Conservation (phyloP, 1,139 yeast species). For the Yamadazyma taylorii region DNA sequence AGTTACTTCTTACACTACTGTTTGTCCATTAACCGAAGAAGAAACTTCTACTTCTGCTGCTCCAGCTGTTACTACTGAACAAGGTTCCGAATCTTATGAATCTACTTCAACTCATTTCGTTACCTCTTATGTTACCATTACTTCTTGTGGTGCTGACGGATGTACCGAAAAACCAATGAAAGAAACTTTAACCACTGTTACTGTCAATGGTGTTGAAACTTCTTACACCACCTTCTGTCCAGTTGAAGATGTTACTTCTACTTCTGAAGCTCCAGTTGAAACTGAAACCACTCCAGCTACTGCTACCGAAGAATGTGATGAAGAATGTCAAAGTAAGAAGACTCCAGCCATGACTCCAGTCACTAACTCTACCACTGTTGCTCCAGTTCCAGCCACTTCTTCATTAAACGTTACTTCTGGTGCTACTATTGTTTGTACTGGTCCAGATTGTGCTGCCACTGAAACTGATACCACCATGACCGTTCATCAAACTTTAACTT, state of each 20-base stretch:
- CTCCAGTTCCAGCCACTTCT: constrained; percentile 18
- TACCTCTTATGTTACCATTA: constrained; percentile 17
- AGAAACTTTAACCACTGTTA: constrained; percentile 22
- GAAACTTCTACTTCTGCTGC: constrained; percentile 6
- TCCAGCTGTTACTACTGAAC: constrained; percentile 13
- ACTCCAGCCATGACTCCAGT: constrained; percentile 8
- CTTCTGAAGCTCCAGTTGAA: constrained; percentile 16
- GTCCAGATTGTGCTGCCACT: constrained; percentile 21
- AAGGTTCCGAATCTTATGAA: constrained; percentile 13
- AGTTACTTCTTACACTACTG: constrained; percentile 48
- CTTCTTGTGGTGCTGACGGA: constrained; percentile 14
- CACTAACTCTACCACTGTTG: constrained; percentile 7
- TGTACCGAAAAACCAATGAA: constrained; percentile 15
- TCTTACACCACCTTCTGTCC: constrained; percentile 36
- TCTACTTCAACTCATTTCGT: constrained; percentile 16
- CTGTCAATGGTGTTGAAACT: constrained; percentile 24
- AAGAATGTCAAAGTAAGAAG: constrained; percentile 8
- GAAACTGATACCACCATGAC: constrained; percentile 19
- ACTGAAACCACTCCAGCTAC: constrained; percentile 10
- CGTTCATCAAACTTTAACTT: constrained; percentile 15
- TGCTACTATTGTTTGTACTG: constrained; percentile 25
- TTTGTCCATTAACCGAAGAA: constrained; percentile 39
- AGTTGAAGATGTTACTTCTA: constrained; percentile 15
- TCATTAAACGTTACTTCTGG: constrained; percentile 25
- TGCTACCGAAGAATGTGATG: constrained; percentile 10